Percentiles rank a stretch among this genome's conserved stretches.
These are phyloP conservation scores for Aegilops speltoides DNA, from an alignment of 176 grass and related monocot species.

Conservation along the genomic window DNA sequence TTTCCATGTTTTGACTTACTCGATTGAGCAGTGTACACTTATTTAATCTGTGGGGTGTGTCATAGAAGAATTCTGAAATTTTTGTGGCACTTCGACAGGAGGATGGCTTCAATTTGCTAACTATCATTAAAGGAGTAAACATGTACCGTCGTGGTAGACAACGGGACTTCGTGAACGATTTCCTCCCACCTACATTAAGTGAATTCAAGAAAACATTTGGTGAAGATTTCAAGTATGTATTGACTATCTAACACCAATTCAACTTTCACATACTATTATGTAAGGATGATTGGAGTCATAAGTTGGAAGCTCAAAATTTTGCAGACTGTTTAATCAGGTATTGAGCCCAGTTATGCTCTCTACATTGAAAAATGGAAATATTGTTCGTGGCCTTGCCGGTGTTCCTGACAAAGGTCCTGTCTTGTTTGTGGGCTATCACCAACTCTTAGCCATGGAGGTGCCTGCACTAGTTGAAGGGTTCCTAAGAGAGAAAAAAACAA, in stretches of 20 bases:
- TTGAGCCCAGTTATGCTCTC: conserved; percentile 61
- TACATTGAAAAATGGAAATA: conserved; percentile 49
- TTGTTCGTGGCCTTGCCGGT: conserved; percentile 53
- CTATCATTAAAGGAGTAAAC: conserved; percentile 55
- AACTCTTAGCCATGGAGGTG: conserved; percentile 56
- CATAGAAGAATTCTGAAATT: neutral
- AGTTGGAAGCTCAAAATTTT: conserved; percentile 8
- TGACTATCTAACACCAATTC: neutral
- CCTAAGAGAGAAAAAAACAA: conserved; percentile 51
- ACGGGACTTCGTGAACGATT: conserved; percentile 52
- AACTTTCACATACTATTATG: neutral
- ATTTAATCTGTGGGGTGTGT: neutral
- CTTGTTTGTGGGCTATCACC: conserved; percentile 63
- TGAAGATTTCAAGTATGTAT: conserved; percentile 44
- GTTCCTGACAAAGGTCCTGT: conserved; percentile 70
- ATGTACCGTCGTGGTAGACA: conserved; percentile 58
- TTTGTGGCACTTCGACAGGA: conserved; percentile 39
- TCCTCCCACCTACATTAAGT: conserved; percentile 59
- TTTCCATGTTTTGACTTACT: neutral
- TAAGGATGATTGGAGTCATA: neutral
- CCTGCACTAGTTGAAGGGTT: conserved; percentile 48
- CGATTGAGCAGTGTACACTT: neutral
- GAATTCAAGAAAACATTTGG: conserved; percentile 63
- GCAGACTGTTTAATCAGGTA: conserved; percentile 39
- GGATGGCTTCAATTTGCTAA: conserved; percentile 62